Evolutionary conservation across 495 filamentous ascomycete genomes (phyloP).

Genomic region (Hypomontagnella submonticulosa): DNA sequence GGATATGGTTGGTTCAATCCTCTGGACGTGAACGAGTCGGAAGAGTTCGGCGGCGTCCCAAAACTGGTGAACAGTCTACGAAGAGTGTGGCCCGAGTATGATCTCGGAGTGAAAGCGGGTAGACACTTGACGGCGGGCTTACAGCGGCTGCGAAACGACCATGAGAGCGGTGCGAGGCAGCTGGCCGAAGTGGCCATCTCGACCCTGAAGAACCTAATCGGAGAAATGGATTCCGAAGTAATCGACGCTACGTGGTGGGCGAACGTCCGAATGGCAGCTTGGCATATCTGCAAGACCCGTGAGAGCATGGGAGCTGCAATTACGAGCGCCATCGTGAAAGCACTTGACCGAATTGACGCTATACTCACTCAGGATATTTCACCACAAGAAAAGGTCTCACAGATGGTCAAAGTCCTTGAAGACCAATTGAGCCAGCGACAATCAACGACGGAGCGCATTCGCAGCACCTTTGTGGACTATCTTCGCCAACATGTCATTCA

Average conservation of each 20-base stretch:
- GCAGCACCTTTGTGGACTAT: slow-evolving; percentile 48
- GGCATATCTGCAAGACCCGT: slow-evolving; percentile 72
- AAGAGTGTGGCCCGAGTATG: slow-evolving; percentile 66
- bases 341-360: slow-evolving; percentile 51
- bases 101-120: slow-evolving; percentile 55
- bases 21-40: slow-evolving; percentile 51
- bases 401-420: slow-evolving; percentile 44
- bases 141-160: slow-evolving; percentile 60
- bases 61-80: slow-evolving; percentile 65
- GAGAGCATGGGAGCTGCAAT: slow-evolving; percentile 73
- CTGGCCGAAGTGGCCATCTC: slow-evolving; percentile 62
- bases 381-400: slow-evolving; percentile 46
- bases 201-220: slow-evolving; percentile 58
- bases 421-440: slow-evolving; percentile 34
- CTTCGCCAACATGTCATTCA: slow-evolving; percentile 30
- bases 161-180: slow-evolving; percentile 66
- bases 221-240: slow-evolving; percentile 32
- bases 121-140: slow-evolving; percentile 59
- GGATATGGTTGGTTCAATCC: slow-evolving; percentile 68
- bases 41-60: slow-evolving; percentile 63
- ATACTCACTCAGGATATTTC: slow-evolving; percentile 42
- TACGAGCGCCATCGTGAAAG: slow-evolving; percentile 59
- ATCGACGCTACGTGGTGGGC: slow-evolving; percentile 63
- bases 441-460: slow-evolving; percentile 46
- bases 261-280: slow-evolving; percentile 65